Percentiles rank a stretch among this genome's conserved stretches.
Evolutionary conservation across 1,139 yeast genomes (phyloP).

Genomic region (Tardiomyces digboiensis): DNA sequence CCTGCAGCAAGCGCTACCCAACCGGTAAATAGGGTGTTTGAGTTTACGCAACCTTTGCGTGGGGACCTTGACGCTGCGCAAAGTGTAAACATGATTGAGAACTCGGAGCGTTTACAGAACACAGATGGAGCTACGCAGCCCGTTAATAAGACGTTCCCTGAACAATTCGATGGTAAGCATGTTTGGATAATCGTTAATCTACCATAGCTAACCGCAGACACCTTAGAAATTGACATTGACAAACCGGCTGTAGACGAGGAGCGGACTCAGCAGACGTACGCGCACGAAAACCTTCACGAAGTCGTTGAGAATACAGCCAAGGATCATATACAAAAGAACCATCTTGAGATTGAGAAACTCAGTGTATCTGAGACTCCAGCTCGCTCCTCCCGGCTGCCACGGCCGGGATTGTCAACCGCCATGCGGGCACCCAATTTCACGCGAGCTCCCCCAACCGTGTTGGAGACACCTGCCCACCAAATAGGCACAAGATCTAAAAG

Average conservation of each 20-base stretch:
- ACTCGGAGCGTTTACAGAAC: neutral
- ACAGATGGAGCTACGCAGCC: neutral
- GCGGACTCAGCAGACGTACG: too few relatives aligned
- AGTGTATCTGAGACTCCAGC: neutral
- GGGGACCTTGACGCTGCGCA: too few relatives aligned
- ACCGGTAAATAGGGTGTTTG: neutral
- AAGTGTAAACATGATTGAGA: neutral
- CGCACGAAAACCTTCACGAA: too few relatives aligned
- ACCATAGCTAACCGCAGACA: too few relatives aligned
- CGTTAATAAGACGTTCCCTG: neutral
- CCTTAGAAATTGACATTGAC: too few relatives aligned
- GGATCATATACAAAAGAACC: too few relatives aligned
- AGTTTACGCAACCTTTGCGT: neutral
- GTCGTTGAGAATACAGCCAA: too few relatives aligned
- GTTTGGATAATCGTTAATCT: too few relatives aligned
- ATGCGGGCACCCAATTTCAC: neutral
- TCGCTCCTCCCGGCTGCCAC: neutral
- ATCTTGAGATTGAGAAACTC: too few relatives aligned
- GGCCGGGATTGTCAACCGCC: neutral
- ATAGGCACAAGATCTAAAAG: neutral
- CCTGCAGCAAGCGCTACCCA: neutral
- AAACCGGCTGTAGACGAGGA: too few relatives aligned
- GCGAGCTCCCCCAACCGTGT: neutral
- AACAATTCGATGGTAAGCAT: neutral
- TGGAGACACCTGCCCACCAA: neutral